Conservation (phyloP, 768 basidiomycete species). For the Trametes sanguinea region DNA sequence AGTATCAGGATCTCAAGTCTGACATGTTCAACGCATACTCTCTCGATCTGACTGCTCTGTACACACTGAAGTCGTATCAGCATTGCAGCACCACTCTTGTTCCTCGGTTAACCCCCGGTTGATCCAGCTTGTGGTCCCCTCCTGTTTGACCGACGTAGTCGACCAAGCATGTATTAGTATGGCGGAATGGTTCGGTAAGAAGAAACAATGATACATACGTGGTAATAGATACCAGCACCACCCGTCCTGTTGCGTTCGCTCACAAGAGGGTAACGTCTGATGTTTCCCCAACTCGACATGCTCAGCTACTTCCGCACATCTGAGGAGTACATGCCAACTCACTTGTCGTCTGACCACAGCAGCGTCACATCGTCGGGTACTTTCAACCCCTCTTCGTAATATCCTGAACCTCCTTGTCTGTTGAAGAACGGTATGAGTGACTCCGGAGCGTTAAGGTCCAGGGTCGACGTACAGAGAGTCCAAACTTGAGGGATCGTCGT, state of each 20-base stretch:
- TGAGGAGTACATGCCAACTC: background rate
- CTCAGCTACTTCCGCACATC: background rate
- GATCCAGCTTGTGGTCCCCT: conserved; percentile 77
- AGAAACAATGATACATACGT: conserved; percentile 17
- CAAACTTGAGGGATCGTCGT: conserved; percentile 64
- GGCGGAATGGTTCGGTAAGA: no score
- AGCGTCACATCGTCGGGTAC: conserved; percentile 65
- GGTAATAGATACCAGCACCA: conserved; percentile 67
- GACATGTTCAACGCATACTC: conserved; percentile 33
- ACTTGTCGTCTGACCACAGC: conserved; percentile 80
- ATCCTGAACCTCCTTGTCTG: conserved; percentile 63
- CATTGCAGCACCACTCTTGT: background rate
- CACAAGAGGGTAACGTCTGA: conserved; percentile 58
- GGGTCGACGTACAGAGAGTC: conserved; percentile 50
- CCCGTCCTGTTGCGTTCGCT: conserved; percentile 61
- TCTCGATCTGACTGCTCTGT: conserved; percentile 55
- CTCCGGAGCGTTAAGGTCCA: background rate
- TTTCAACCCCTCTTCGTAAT: conserved; percentile 61
- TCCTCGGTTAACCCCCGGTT: conserved; percentile 17
- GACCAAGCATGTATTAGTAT: background rate
- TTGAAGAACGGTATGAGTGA: background rate
- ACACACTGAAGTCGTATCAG: background rate
- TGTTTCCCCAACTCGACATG: conserved; percentile 60
- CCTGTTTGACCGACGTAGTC: conserved; percentile 58
- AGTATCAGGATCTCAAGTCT: no score